Evolutionary conservation across 441 rosid species (phyloP), one percentile per base, ranked within the genome.

Genomic region (Brassica hybrid): DNA sequence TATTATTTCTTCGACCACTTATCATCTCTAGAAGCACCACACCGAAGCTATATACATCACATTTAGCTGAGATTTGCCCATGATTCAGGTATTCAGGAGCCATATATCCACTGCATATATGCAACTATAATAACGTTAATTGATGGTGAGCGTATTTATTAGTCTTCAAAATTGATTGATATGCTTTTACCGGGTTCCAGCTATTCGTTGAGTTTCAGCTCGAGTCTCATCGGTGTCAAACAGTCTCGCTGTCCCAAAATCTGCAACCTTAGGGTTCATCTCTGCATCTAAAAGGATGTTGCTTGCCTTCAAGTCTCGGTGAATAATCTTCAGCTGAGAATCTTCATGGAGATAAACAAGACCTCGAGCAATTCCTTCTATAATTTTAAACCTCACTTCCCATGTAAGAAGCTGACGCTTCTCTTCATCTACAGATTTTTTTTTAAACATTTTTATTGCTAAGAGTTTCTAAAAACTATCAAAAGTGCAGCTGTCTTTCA

Each of bases 301-400:
- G 41, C 77, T 54, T 1, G 77, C 57, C 38, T 73, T 73, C 71
- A 73, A 34, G 64, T 73, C 77, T 12, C 71, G 23, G 62, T 79
- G 82, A 68, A 75, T 74, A 63, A 79, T 69, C 72, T 68, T 68
- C 61, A 79, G 50, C 25, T 74, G 75, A 54, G 82, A 79, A 69
- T 74, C 82, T 56, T 79, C 82, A 68, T 79, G 82, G 25, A 79
- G 82, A 79, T 79, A 79, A 43, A 74, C 23, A 69, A 79, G 67
- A 38, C 79, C 75, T 67, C 59, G 65, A 14, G 76, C 77, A 23
- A 78, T 12, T n/a, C 81, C 81, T 78, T 67, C 77, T 11, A 79
- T 69, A 21, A 79, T 79, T 74, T 1, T 79, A 38, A 25, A 73
- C 3, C 27, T 23, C 27, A 23, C 27, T 23, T 23, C 27, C 27